Evolutionary conservation across 495 filamentous ascomycete species (phyloP), one percentile per base, ranked within the genome.

Genomic region (Penicillium bovifimosum): DNA sequence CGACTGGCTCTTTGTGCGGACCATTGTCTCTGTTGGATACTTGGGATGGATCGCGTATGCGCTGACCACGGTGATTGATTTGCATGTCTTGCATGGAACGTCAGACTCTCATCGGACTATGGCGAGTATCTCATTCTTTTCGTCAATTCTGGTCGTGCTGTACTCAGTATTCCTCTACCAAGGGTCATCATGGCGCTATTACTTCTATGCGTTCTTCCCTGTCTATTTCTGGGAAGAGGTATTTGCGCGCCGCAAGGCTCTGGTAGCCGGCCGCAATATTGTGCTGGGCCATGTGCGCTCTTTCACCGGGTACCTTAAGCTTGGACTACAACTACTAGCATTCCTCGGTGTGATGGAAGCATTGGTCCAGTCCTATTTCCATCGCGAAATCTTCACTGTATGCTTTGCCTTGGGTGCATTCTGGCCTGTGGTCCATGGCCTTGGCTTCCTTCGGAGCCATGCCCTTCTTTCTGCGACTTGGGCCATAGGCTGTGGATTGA

Each of bases 211-310:
- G 5, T 76, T 92, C 56, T 99, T 97, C 66, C 92, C 95, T 0
- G 82, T 93, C 2, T 81, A 85, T 40, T 96, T 99, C 75, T 99
- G 95, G 93, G 91, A 96, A 64, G 95, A 96, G 60, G 90, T 97
- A 0, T 90, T 87, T 64, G 89, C 87, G 3, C 81, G 90, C 8
- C 76, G 91, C 40, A 77, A 79, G 43, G 83, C 88, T 46, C 61
- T 96, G 38, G 55, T 67, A 40, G 77, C 84, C 53, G 93, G 91
- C 8, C 78, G 79, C 36, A 77, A 78, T 53, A 78, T 80, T 42
- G 65, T 97, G 13, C 79, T 96, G 44, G 78, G 80, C 5, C 79
- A 90, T 57, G 71, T 92, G 29, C 69, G 74, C 40, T 81, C 84
- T 1, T 70, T 80, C 27, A 68, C 71, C 32, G 80, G 76, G 7